These are phyloP conservation scores for Pseudomicrostroma phylloplanum DNA, from an alignment of 1,284 basidiomycete species.

Conservation along the genomic window DNA sequence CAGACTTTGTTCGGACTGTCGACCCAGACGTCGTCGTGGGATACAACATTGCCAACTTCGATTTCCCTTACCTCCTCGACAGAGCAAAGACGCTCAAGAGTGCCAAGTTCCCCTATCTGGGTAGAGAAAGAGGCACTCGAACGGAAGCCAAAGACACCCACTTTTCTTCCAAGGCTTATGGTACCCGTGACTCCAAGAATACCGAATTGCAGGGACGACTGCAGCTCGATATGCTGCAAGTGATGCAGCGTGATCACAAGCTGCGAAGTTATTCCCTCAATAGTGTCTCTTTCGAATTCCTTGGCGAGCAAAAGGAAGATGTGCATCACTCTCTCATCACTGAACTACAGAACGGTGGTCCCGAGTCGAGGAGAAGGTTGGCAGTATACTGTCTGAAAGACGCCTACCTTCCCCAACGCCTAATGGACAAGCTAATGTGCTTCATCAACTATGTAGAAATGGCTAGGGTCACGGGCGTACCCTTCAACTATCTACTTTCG, in stretches of 20 bases:
- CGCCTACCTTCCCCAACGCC: conserved; percentile 48
- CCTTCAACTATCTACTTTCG: conserved; percentile 50
- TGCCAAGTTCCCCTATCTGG: conserved; percentile 44
- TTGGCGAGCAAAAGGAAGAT: conserved; percentile 50
- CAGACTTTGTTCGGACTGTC: conserved; percentile 44
- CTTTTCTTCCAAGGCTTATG: conserved; percentile 51
- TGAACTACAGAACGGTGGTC: conserved; percentile 48
- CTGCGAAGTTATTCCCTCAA: conserved; percentile 48
- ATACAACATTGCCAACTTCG: conserved; percentile 51
- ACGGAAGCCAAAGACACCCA: conserved; percentile 50
- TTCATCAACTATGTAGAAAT: conserved; percentile 51
- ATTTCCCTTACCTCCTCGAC: conserved; percentile 50
- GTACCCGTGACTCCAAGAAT: conserved; percentile 48
- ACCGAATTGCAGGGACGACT: conserved; percentile 49
- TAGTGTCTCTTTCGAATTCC: conserved; percentile 49
- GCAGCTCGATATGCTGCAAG: conserved; percentile 50
- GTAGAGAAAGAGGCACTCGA: conserved; percentile 39
- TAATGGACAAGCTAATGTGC: conserved; percentile 51
- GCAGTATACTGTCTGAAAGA: conserved; percentile 51
- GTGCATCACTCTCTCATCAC: conserved; percentile 50
- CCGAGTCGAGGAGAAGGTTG: conserved; percentile 46
- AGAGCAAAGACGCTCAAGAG: conserved; percentile 47
- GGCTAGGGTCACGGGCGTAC: conserved; percentile 49
- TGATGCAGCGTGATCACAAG: conserved; percentile 51
- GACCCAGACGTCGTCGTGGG: conserved; percentile 50